Percentiles rank a stretch among this genome's conserved stretches.
Conservation (phyloP, 306 rosid species). For the Cyclanthera cordifolia region DNA sequence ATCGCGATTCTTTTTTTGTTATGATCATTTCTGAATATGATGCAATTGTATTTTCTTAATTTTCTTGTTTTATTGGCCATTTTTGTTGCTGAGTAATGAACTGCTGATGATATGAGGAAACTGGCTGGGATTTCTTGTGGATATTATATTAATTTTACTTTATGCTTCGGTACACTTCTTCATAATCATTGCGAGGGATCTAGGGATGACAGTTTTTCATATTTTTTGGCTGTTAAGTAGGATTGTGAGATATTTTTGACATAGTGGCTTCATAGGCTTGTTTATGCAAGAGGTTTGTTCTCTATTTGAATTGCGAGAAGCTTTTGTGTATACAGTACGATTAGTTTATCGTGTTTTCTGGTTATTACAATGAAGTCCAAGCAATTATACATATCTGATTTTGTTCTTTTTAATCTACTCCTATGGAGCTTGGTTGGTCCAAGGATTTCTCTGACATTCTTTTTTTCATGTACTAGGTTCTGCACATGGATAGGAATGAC, state of each 20-base stretch:
- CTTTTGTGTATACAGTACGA: background rate
- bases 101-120: background rate
- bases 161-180: background rate
- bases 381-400: background rate
- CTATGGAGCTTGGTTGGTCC: background rate
- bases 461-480: slow-evolving; percentile 38
- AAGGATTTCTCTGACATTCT: background rate
- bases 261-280: background rate
- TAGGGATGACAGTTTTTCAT: background rate
- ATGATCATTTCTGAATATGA: background rate
- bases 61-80: background rate
- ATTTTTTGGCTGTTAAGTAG: background rate
- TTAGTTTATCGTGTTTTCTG: background rate
- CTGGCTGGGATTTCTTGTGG: background rate
- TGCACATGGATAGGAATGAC: slow-evolving; percentile 95
- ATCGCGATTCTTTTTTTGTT: too few relatives aligned
- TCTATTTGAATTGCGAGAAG: background rate
- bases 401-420: background rate
- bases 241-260: background rate
- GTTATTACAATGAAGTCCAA: background rate
- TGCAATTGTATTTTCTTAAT: background rate
- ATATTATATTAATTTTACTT: background rate
- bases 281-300: background rate
- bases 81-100: background rate
- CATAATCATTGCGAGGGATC: background rate